A percentile compares a stretch with the other conserved stretches of the same genome.
These are phyloP conservation scores for Suillus cothurnatus DNA, from an alignment of 768 basidiomycete genomes.

Conservation along the genomic window DNA sequence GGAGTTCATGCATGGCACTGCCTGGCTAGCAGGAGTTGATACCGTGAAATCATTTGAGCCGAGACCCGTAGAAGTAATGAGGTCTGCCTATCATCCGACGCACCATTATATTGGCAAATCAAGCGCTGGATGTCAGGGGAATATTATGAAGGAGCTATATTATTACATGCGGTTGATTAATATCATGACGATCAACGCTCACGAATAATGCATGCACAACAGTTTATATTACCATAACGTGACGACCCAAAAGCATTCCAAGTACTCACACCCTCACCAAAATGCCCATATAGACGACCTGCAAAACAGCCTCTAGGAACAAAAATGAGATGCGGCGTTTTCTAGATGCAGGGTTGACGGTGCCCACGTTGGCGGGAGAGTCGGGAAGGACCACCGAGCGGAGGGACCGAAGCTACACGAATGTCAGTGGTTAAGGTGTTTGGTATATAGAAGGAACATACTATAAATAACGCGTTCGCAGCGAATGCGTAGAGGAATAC, in stretches of 20 bases:
- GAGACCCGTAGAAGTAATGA: no score
- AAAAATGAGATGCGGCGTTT: conserved; percentile 87
- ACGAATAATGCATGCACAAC: not conserved
- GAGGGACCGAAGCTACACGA: conserved; percentile 82
- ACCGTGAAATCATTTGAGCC: no score
- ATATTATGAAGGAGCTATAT: no score
- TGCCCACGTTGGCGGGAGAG: conserved; percentile 52
- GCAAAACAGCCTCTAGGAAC: conserved; percentile 83
- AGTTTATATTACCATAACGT: not conserved
- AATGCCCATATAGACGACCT: conserved; percentile 85
- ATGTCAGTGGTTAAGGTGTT: not conserved
- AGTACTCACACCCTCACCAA: conserved; percentile 60
- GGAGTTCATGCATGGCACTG: no score
- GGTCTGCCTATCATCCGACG: no score
- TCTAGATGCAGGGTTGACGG: conserved; percentile 77
- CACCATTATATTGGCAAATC: no score
- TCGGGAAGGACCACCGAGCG: conserved; percentile 92
- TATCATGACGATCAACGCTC: no score
- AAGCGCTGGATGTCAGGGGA: no score
- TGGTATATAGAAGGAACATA: conserved; percentile 39
- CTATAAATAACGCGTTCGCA: conserved; percentile 93
- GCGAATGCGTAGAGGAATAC: conserved; percentile 85
- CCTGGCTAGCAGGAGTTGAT: no score
- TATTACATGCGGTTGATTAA: no score
- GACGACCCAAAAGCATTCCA: not conserved